A percentile compares a stretch with the other conserved stretches of the same genome.
Evolutionary conservation across 1,284 basidiomycete species (phyloP).

Genomic region (Cryptococcus sp.): DNA sequence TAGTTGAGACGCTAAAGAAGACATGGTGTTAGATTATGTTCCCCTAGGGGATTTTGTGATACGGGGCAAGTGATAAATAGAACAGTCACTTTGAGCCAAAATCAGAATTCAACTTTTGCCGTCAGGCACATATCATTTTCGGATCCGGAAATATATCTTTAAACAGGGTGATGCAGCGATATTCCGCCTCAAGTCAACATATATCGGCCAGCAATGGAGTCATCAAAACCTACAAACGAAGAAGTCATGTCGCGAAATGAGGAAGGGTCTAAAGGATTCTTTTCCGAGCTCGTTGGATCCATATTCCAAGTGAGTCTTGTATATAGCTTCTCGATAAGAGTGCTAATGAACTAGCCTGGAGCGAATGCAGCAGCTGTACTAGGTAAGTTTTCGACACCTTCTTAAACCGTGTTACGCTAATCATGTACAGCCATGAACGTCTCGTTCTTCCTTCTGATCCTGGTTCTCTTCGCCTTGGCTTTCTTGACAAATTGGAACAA

Average conservation of each 20-base stretch:
- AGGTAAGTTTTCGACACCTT: conserved; percentile 16
- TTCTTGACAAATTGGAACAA: conserved; percentile 40
- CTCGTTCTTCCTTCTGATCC: conserved; percentile 42
- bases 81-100: no score
- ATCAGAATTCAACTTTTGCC: no score
- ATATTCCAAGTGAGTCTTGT: conserved; percentile 39
- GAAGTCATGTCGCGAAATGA: no score
- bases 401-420: not conserved
- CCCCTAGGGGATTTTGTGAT: no score
- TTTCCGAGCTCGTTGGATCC: conserved; percentile 34
- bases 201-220: no score
- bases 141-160: no score
- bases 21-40: conserved; percentile 51
- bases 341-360: conserved; percentile 29
- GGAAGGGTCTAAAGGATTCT: conserved; percentile 20
- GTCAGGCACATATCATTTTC: no score
- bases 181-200: no score
- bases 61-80: no score
- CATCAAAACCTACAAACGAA: no score
- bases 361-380: conserved; percentile 39
- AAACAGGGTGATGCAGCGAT: no score
- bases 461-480: conserved; percentile 38
- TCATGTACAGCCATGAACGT: conserved; percentile 41
- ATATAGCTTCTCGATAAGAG: not conserved
- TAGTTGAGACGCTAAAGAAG: conserved; percentile 78